Percentiles rank a stretch among this genome's conserved stretches.
phyloP scores from a whole-genome alignment of 371 early-diverging fungal genomes.

The Catenaria anguillulae region DNA sequence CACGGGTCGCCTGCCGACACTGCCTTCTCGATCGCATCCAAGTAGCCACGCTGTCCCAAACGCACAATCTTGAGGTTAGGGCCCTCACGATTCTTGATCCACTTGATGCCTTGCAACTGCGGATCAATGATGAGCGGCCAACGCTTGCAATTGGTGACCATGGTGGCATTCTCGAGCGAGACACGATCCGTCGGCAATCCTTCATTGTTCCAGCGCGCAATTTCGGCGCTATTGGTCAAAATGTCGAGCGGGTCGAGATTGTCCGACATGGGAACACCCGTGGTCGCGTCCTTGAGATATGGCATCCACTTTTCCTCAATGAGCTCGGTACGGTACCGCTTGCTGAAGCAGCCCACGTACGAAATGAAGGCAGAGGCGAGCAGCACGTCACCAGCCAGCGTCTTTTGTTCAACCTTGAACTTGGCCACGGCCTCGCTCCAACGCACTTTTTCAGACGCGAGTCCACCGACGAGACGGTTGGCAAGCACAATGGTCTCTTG shows the following conservation, averaged over 20 bases:
- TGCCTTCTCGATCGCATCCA: slow-evolving; percentile 43
- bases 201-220: slow-evolving; percentile 47
- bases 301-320: slow-evolving; percentile 36
- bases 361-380: slow-evolving; percentile 41
- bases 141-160: slow-evolving; percentile 40
- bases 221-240: slow-evolving; percentile 35
- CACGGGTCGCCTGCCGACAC: slow-evolving; percentile 35
- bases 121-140: slow-evolving; percentile 50
- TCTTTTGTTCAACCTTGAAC: slow-evolving; percentile 45
- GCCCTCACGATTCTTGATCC: slow-evolving; percentile 42
- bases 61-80: slow-evolving; percentile 32
- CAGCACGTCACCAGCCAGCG: slow-evolving; percentile 41
- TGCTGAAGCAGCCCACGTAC: slow-evolving; percentile 45
- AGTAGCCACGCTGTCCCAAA: slow-evolving; percentile 32
- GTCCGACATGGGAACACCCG: slow-evolving; percentile 29
- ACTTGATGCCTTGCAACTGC: slow-evolving; percentile 43
- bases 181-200: slow-evolving; percentile 42
- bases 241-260: slow-evolving; percentile 37
- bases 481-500: slow-evolving; percentile 44
- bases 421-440: slow-evolving; percentile 40
- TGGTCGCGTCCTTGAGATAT: slow-evolving; percentile 18
- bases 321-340: slow-evolving; percentile 38
- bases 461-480: slow-evolving; percentile 42
- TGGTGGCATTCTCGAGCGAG: slow-evolving; percentile 43
- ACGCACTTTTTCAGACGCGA: slow-evolving; percentile 44